These are phyloP conservation scores for Ambrosia hybrid DNA, from an alignment of 140 eudicot genomes.

Conservation along the genomic window DNA sequence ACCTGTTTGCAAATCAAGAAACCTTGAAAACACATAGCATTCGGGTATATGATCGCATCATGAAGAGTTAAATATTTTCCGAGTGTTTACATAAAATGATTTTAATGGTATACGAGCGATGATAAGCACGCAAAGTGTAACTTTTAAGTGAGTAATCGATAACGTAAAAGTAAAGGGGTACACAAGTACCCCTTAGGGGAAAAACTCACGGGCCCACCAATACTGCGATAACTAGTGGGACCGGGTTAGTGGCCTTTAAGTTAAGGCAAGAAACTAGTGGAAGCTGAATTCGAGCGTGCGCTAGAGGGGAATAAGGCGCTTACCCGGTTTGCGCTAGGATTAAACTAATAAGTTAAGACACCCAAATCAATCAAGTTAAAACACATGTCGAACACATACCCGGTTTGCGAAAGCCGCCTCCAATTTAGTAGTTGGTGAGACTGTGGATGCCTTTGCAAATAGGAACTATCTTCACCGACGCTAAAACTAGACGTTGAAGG, in stretches of 20 bases:
- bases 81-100: not conserved
- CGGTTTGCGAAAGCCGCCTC: constrained; percentile 81
- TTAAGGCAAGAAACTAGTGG: too few species aligned
- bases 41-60: too few species aligned
- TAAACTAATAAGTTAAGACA: not conserved
- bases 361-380: not conserved
- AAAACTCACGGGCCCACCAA: not conserved
- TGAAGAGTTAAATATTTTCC: too few species aligned
- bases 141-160: not conserved
- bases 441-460: constrained; percentile 75
- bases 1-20: constrained; percentile 19
- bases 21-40: constrained; percentile 22
- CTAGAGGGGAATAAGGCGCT: not conserved
- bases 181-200: not conserved
- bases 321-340: not conserved
- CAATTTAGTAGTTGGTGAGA: constrained; percentile 71
- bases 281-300: too few species aligned
- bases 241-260: too few species aligned
- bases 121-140: too few species aligned
- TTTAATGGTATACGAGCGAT: too few species aligned
- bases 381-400: constrained; percentile 43
- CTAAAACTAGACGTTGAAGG: constrained; percentile 60
- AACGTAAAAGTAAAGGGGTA: not conserved
- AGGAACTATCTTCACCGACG: constrained; percentile 58
- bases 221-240: too few species aligned